Base-by-base conservation (phyloP, 305 asterid species). In the Plantago lanceolata region DNA sequence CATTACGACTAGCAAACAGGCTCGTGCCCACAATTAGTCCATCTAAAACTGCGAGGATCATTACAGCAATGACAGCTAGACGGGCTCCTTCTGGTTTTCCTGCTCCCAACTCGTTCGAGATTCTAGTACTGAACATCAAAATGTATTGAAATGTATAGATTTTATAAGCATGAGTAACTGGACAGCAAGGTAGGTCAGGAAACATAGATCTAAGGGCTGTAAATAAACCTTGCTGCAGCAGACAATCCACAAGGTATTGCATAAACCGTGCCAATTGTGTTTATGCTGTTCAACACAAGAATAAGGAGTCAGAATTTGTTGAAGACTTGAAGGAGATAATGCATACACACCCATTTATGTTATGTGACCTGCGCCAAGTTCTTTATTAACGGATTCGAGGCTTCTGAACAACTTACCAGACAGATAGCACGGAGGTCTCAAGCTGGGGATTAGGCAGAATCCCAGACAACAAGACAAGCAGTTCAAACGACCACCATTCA, bases 401-500 rank as follows among this genome's bases (percentile, higher is more conserved):
- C 31, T 31, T 19, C 18, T 58, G 58, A 13, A 47, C 58, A 76
- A 69, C 81, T 0, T 78, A 83, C 93, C 95, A 83, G 49, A 85
- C 82, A 4, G 90, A 78, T 3, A 87, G 59, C 44, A 85, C 90
- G 3, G 95, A 85, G 65, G 90, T 75, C 73, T 87, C 95, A 26
- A 87, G 85, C 72, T 83, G 82, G 3, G 93, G 93, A 70, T 87
- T 81, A 19, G 85, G 88, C 18, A 87, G 71, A 18, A 83, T 71
- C 24, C 95, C 93, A 0, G 90, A 83, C 16, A 81, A 73, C 74
- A 85, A 73, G 54, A 85, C 64, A 16, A 87, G 73, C 43, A 87
- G 81, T 81, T 88, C 94, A 64, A 63, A 88, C 12, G 93, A 81
- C 95, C 93, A 89, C 93, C 91, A 82, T 57, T 83, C 89, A 14